Percentiles rank a stretch among this genome's conserved stretches.
Evolutionary conservation across 2,329 filamentous ascomycete genomes (phyloP).

Genomic region (Hansfordia pulvinata): DNA sequence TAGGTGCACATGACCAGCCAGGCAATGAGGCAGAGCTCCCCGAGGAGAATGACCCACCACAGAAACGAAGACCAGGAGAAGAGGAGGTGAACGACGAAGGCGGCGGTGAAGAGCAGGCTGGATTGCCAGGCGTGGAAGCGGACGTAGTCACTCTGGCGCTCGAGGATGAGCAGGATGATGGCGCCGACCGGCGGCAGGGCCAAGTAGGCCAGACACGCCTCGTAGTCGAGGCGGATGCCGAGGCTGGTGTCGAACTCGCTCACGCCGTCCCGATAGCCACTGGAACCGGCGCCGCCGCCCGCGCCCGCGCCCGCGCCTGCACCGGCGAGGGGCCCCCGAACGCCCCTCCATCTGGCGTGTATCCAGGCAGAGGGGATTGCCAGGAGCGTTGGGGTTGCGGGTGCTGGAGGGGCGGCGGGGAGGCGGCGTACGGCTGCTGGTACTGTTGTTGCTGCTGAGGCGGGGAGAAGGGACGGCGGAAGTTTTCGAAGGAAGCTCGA

Average conservation of each 20-base stretch:
- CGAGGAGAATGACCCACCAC: slow-evolving; percentile 69
- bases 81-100: slow-evolving; percentile 68
- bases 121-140: slow-evolving; percentile 98
- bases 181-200: slow-evolving; percentile 74
- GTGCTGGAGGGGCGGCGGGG: slow-evolving; percentile 31
- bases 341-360: slow-evolving; percentile 2
- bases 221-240: slow-evolving; percentile 74
- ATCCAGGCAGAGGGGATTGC: slow-evolving; percentile 22
- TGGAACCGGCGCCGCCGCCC: slow-evolving; percentile 6
- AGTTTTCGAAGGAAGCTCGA: slow-evolving; percentile 42
- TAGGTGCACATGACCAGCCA: slow-evolving; percentile 72
- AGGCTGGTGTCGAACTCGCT: slow-evolving; percentile 87
- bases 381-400: slow-evolving; percentile 46
- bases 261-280: slow-evolving; percentile 39
- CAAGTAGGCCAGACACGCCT: slow-evolving; percentile 83
- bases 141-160: slow-evolving; percentile 95
- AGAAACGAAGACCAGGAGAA: slow-evolving; percentile 76
- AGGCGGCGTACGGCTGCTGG: slow-evolving; percentile 7
- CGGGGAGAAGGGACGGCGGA: slow-evolving; percentile 36
- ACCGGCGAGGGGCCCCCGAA: slow-evolving; percentile 21
- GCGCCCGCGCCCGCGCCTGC: slow-evolving; percentile 15
- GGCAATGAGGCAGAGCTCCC: slow-evolving; percentile 62
- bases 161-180: slow-evolving; percentile 69
- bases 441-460: slow-evolving; percentile 18
- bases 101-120: slow-evolving; percentile 62